Conservation (phyloP, 345 rosid genomes). For the Camelina laxa region DNA sequence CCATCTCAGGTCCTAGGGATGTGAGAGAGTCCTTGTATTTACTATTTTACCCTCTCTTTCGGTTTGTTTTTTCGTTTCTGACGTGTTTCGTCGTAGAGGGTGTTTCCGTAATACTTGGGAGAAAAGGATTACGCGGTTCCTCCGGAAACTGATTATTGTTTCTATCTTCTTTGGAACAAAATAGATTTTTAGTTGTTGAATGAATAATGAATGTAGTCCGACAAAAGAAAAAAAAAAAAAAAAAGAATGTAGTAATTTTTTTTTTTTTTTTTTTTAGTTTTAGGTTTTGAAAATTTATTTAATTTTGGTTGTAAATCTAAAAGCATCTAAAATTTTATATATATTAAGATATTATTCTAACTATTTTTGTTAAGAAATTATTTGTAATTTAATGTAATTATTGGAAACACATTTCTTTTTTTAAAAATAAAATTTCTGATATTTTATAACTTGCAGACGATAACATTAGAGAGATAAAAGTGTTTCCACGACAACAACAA, state of each 20-base stretch:
- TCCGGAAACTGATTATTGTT: constrained; percentile 22
- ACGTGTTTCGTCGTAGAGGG: constrained; percentile 4
- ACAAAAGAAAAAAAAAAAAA: no score
- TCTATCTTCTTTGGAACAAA: background rate
- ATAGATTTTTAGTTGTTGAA: background rate
- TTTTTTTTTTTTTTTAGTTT: background rate
- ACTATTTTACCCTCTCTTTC: constrained; percentile 52
- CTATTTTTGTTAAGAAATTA: no score
- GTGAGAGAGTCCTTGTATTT: constrained; percentile 6
- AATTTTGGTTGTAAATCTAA: no score
- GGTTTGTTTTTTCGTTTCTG: constrained; percentile 1
- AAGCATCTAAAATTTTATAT: no score
- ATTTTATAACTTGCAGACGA: no score
- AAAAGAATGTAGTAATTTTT: background rate
- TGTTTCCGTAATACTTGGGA: constrained; percentile 15
- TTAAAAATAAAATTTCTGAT: no score
- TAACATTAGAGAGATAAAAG: no score
- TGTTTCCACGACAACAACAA: no score
- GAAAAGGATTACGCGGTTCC: constrained; percentile 21
- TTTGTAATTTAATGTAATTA: no score
- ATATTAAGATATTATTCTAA: no score
- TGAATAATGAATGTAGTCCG: background rate
- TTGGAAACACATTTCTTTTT: no score
- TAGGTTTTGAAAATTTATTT: background rate
- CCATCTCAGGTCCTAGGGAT: background rate